These are phyloP conservation scores for Rosa persica DNA, from an alignment of 306 rosid species.

Conservation along the genomic window DNA sequence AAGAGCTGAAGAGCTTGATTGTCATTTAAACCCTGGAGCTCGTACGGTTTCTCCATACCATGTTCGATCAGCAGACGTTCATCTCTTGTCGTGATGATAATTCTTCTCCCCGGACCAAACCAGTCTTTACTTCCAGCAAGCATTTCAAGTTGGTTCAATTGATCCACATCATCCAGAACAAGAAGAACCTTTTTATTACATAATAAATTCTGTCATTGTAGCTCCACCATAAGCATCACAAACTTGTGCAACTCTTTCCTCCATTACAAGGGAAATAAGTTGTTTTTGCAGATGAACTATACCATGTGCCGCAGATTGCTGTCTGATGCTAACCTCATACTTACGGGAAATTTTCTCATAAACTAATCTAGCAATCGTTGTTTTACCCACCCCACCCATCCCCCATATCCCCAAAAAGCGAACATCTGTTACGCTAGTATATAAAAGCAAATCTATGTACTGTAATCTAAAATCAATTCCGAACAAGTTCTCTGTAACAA, in stretches of 20 bases:
- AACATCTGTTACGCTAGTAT: background rate
- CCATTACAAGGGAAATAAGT: background rate
- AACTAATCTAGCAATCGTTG: conserved; percentile 15
- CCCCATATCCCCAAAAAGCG: background rate
- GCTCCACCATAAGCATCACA: conserved; percentile 15
- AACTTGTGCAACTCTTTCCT: background rate
- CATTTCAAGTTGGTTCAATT: background rate
- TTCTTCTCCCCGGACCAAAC: background rate
- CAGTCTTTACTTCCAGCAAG: background rate
- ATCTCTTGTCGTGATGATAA: conserved; percentile 11
- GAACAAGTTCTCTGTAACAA: background rate
- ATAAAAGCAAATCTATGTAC: background rate
- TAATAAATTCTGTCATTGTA: background rate
- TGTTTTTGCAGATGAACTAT: background rate
- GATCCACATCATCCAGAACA: conserved; percentile 5
- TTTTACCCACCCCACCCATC: conserved; percentile 2
- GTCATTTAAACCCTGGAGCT: background rate
- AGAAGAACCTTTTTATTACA: conserved; percentile 1
- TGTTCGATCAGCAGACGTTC: background rate
- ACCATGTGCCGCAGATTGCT: background rate
- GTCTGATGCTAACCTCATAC: conserved; percentile 19
- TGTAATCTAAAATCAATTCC: background rate
- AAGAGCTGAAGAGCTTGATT: background rate
- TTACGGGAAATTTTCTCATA: background rate
- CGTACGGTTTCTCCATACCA: background rate